Base-by-base conservation (phyloP, 441 rosid species). In the Pelargonium myrrhifolium region DNA sequence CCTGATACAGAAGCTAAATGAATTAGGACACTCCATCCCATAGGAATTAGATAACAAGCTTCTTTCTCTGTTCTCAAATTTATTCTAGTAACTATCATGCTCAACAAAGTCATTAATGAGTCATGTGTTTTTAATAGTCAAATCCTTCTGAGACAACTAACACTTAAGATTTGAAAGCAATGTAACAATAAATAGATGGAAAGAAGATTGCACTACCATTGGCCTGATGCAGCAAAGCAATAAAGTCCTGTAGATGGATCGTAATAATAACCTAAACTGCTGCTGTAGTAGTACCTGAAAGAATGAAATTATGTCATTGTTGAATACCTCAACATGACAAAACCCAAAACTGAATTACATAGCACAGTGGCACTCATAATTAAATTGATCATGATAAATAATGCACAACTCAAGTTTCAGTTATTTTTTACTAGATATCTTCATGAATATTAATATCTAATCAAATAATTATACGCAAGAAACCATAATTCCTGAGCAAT, bases 261-360 rank as follows among this genome's bases (percentile, higher is more conserved):
- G 56, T 88, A 94, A 68, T 87, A 89, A 79, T 92, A 92, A 40
- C 98, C 99, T 80, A 78, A 75, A 72, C 82, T 87, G 85, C 94
- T 85, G 82, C 91, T 94, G 82, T 89, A 88, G 77, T 94, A 94
- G 81, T 92, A 94, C 78, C 99, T 92, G 89, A 67, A 78, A 20
- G 28, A 26, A 43, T 15, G 20, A 24, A 15, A 6, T 20, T 31
- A 9, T 37, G 11, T 70, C 9, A 49, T 8, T 67, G 53, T 15
- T 15, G 28, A 65, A 47, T 42, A 60, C 14, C 31, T 37, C 31
- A 37, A 14, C 28, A 14, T 2, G 37, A 9, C 31, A 8, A 49
- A 65, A 24, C 28, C 40, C 12, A n/a, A 9, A n/a, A 65, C 21
- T 17, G 51, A 42, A 64, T 31, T 64, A 42, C 49, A 20, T 56